A percentile compares a stretch with the other conserved stretches of the same genome.
Evolutionary conservation across 1,284 basidiomycete genomes (phyloP).

Genomic region (Pascua guehoae): DNA sequence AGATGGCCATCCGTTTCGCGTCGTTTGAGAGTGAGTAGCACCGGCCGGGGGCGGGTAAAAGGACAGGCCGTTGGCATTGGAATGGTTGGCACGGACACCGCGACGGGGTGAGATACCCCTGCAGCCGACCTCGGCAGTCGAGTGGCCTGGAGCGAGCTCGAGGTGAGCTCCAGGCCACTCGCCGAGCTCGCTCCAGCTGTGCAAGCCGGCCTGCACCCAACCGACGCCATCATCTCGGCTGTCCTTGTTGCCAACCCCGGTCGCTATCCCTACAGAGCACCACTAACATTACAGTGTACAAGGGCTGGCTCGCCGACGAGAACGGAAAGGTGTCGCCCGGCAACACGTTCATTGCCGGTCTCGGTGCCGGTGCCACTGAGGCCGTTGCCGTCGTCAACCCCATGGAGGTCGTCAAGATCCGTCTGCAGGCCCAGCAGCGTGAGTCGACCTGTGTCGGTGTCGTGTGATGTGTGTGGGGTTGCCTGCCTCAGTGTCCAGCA

Average conservation of each 20-base stretch:
- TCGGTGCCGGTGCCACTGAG: slow-evolving; percentile 91
- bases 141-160: no score
- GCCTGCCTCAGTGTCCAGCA: no score
- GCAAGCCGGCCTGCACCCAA: no score
- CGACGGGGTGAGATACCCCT: no score
- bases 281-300: slow-evolving; percentile 60
- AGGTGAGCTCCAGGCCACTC: neutral
- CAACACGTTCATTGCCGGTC: slow-evolving; percentile 67
- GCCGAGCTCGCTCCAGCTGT: neutral
- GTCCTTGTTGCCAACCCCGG: neutral
- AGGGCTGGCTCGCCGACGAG: slow-evolving; percentile 62
- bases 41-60: neutral
- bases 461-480: neutral
- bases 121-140: no score
- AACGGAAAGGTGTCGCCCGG: slow-evolving; percentile 34
- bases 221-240: no score
- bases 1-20: slow-evolving; percentile 99
- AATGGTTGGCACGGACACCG: neutral
- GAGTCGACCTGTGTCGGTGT: slow-evolving; percentile 12
- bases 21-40: slow-evolving; percentile 72
- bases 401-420: slow-evolving; percentile 99
- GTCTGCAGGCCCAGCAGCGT: slow-evolving; percentile 92
- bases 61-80: neutral
- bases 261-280: neutral
- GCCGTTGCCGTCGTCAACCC: slow-evolving; percentile 93